Evolutionary conservation across 78 protist species (phyloP).

Genomic region (Protostelium mycophagum): DNA sequence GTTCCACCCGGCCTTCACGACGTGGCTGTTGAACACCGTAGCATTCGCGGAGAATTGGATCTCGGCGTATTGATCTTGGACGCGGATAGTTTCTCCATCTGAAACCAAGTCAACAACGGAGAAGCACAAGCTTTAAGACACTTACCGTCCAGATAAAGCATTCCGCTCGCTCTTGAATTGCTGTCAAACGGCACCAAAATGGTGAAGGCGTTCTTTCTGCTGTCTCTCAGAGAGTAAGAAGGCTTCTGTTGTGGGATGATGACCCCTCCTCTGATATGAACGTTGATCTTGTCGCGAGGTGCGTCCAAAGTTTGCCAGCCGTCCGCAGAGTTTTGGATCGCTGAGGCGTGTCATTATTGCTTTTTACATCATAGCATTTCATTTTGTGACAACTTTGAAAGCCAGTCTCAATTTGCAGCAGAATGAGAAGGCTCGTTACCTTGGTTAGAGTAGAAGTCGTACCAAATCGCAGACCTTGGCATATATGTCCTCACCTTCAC

Average conservation of each 20-base stretch:
- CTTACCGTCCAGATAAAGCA: constrained; percentile 33
- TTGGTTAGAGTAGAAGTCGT: constrained; percentile 39
- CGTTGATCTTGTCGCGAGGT: constrained; percentile 35
- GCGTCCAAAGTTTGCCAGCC: constrained; percentile 12
- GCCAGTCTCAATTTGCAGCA: too few species aligned
- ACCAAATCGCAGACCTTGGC: constrained; percentile 55
- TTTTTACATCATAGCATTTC: too few species aligned
- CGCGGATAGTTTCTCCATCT: not conserved
- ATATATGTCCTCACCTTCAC: constrained; percentile 45
- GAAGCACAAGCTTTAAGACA: too few species aligned
- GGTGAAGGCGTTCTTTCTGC: constrained; percentile 9
- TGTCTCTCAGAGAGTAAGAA: not conserved
- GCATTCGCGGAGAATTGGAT: not conserved
- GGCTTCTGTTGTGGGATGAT: constrained; percentile 31
- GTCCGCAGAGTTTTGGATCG: constrained; percentile 1
- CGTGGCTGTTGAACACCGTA: not conserved
- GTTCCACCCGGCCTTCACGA: not conserved
- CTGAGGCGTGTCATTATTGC: too few species aligned
- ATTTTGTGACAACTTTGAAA: too few species aligned
- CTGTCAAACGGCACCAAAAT: constrained; percentile 15
- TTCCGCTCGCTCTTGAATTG: constrained; percentile 9
- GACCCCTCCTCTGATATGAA: constrained; percentile 45
- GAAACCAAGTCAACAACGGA: too few species aligned
- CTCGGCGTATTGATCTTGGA: not conserved
- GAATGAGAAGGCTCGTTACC: too few species aligned